A percentile compares a stretch with the other conserved stretches of the same genome.
Evolutionary conservation across 176 grass and related monocot genomes (phyloP).

Genomic region (Carex myosuroides): DNA sequence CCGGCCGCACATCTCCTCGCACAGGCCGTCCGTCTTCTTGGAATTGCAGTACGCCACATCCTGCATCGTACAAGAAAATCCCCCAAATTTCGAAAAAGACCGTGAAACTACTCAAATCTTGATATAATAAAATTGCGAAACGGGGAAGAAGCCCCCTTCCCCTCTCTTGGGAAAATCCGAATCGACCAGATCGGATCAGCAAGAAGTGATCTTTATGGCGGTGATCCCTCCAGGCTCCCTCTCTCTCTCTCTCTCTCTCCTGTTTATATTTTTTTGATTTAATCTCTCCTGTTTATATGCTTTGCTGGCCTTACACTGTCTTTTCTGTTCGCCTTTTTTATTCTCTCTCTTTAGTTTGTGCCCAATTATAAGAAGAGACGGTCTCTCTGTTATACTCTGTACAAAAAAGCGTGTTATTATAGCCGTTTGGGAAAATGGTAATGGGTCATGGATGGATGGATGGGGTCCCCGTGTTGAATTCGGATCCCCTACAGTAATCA

Average conservation of each 20-base stretch:
- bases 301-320: slow-evolving; percentile 11
- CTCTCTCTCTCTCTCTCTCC: not conserved
- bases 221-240: not conserved
- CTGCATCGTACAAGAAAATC: slow-evolving; percentile 24
- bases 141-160: not conserved
- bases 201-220: not conserved
- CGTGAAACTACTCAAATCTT: not conserved
- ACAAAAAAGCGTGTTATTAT: slow-evolving; percentile 34
- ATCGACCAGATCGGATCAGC: slow-evolving; percentile 14
- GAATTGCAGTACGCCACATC: slow-evolving; percentile 71
- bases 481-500: too few species aligned
- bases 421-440: slow-evolving; percentile 45
- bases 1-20: slow-evolving; percentile 70
- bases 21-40: slow-evolving; percentile 75
- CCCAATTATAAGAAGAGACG: slow-evolving; percentile 18
- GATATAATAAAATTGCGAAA: not conserved
- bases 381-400: not conserved
- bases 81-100: slow-evolving; percentile 6
- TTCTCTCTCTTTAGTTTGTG: not conserved
- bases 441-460: slow-evolving; percentile 7
- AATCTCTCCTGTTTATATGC: not conserved
- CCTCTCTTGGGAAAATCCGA: not conserved
- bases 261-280: not conserved
- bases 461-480: too few species aligned
- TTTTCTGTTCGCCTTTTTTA: slow-evolving; percentile 19